Conservation (phyloP, 2,329 filamentous ascomycete species). For the Neofusicoccum parvum region DNA sequence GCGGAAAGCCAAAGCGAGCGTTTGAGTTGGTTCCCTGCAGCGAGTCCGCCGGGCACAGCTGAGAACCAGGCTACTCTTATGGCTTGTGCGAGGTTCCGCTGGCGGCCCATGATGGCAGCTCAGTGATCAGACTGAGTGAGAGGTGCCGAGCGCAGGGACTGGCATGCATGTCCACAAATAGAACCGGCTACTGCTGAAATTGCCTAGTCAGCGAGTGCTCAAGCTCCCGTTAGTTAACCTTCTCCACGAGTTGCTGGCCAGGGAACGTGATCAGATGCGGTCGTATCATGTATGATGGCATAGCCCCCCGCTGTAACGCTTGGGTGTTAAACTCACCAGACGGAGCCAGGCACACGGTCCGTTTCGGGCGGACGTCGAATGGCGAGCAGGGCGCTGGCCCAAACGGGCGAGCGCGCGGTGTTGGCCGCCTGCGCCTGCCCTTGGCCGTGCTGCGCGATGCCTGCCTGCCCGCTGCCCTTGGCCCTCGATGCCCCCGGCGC, state of each 20-base stretch:
- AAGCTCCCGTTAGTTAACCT: conserved; percentile 26
- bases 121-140: conserved; percentile 18
- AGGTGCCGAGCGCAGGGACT: conserved; percentile 22
- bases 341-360: conserved; percentile 32
- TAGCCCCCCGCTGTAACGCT: conserved; percentile 42
- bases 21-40: conserved; percentile 30
- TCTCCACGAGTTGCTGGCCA: conserved; percentile 25
- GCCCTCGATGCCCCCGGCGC: conserved; percentile 16
- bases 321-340: conserved; percentile 30
- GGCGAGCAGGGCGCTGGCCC: conserved; percentile 17
- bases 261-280: conserved; percentile 29
- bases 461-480: neutral
- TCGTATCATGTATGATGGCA: conserved; percentile 34
- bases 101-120: conserved; percentile 17
- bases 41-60: conserved; percentile 33
- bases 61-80: conserved; percentile 34
- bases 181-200: conserved; percentile 21
- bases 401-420: conserved; percentile 19
- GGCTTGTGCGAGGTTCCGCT: conserved; percentile 22
- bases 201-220: conserved; percentile 45
- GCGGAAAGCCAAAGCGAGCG: conserved; percentile 35
- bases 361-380: conserved; percentile 25
- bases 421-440: conserved; percentile 9
- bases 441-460: neutral
- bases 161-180: conserved; percentile 23